Evolutionary conservation across 805 yeast genomes (phyloP).

Genomic region (Ogataea paradorogensis): DNA sequence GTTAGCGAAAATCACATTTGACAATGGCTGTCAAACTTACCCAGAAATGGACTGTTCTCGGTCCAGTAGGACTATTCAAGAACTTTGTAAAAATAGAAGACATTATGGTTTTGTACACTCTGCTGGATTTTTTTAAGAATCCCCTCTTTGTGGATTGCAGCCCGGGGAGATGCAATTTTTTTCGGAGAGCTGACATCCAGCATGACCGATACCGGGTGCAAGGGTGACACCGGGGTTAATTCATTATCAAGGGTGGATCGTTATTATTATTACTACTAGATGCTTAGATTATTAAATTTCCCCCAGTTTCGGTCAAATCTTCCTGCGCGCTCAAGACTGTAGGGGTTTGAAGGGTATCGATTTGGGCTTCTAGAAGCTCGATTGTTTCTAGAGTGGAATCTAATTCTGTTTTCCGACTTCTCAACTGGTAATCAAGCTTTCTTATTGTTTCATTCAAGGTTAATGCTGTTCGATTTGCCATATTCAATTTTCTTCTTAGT

Average conservation of each 20-base stretch:
- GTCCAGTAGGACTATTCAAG: slow-evolving; percentile 88
- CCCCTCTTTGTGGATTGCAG: slow-evolving; percentile 1
- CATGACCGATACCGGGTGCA: slow-evolving; percentile 3
- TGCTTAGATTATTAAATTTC: background rate
- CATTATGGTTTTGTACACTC: slow-evolving; percentile 19
- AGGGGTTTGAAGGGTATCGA: slow-evolving; percentile 7
- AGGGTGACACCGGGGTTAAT: slow-evolving; percentile 1
- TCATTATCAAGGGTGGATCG: no score
- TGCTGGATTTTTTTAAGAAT: background rate
- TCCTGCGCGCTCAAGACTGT: slow-evolving; percentile 1
- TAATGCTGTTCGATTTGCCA: slow-evolving; percentile 10
- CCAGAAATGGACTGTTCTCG: slow-evolving; percentile 97
- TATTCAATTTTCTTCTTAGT: slow-evolving; percentile 5
- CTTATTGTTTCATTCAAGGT: slow-evolving; percentile 14
- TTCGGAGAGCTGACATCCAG: slow-evolving; percentile 10
- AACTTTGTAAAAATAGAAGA: slow-evolving; percentile 65
- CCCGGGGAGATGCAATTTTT: slow-evolving; percentile 2
- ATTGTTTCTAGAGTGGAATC: slow-evolving; percentile 10
- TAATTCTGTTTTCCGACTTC: slow-evolving; percentile 10
- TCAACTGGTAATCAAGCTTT: slow-evolving; percentile 10
- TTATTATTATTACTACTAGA: no score
- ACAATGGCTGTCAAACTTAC: slow-evolving; percentile 38
- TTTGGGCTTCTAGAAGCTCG: slow-evolving; percentile 9
- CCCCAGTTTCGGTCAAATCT: slow-evolving; percentile 1
- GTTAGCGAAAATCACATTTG: slow-evolving; percentile 11